Evolutionary conservation across 805 yeast genomes (phyloP), one percentile per base, ranked within the genome.

Genomic region (Kluyveromyces nonfermentans): DNA sequence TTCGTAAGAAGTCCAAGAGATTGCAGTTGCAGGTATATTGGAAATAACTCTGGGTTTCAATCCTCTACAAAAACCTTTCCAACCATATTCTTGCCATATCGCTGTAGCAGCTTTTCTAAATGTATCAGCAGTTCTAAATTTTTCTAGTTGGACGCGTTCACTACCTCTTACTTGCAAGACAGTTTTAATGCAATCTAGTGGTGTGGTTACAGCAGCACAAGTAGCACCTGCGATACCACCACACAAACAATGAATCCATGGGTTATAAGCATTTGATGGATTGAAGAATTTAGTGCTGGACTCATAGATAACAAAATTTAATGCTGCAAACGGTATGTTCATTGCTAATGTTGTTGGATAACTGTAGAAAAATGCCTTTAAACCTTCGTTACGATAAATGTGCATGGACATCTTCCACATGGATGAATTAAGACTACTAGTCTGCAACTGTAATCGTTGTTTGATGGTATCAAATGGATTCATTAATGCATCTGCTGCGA

Each of bases 1-100:
- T 63, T 90, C 98, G 64, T 90, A 90, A 21, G 95, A 86, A 1
- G 97, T 90, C 97, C 97, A 90, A 51, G 95, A 81, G 49, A 90
- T 88, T 17, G 97, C 97, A 7, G 97, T 90, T 37, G 94, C 80
- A 18, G 98, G 98, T 61, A 90, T 88, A 63, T 88, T 88, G 52
- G 93, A 84, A 28, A 90, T 80, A 44, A 93, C 80, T 64, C 98
- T 78, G 37, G 98, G 97, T 57, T 82, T 79, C 56, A 87, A 71
- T 16, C 98, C 98, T 53, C 95, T 74, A 56, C 74, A 60, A 62
- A 93, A 93, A 0, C 95, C 93, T 16, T 54, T 50, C 50, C 71
- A 56, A 6, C 89, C 89, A 38, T 78, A 78, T 38, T 71, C 69
- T 45, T 67, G 56, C 55, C 77, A 80, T 43, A 90, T 74, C 16